Evolutionary conservation across 75 land plant species (phyloP).

Genomic region (Picea glauca): DNA sequence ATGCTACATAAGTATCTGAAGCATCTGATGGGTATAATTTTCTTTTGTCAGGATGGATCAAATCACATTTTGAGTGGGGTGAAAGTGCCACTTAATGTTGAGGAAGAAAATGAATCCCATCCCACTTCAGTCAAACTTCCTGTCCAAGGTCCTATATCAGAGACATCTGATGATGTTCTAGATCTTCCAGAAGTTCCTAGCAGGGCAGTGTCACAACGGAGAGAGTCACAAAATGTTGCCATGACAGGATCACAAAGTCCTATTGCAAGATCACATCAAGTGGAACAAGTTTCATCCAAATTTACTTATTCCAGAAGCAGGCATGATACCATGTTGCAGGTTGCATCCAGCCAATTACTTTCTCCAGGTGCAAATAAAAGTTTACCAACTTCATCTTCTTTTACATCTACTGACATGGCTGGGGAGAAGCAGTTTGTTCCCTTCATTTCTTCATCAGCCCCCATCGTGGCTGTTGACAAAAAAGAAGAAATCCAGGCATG

Average conservation of each 20-base stretch:
- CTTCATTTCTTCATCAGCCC: conserved; percentile 4
- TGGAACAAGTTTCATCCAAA: conserved; percentile 1
- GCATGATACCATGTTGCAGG: neutral
- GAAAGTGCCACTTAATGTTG: neutral
- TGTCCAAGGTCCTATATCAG: conserved; percentile 1
- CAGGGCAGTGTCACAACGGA: neutral
- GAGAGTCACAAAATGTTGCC: neutral
- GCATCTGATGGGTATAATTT: neutral
- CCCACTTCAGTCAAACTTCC: neutral
- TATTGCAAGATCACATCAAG: neutral
- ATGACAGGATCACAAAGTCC: neutral
- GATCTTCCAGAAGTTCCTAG: conserved; percentile 12
- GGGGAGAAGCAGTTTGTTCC: neutral
- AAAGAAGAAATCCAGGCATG: neutral
- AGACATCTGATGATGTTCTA: conserved; percentile 2
- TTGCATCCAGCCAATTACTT: neutral
- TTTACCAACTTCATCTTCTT: conserved; percentile 2
- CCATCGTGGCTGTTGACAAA: neutral
- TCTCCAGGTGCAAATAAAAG: conserved; percentile 4
- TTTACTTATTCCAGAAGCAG: neutral
- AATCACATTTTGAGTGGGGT: neutral
- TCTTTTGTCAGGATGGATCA: neutral
- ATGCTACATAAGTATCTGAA: neutral
- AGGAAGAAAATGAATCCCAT: conserved; percentile 3
- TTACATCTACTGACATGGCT: neutral